Evolutionary conservation across 805 yeast species (phyloP).

Genomic region (Candida berthetii): DNA sequence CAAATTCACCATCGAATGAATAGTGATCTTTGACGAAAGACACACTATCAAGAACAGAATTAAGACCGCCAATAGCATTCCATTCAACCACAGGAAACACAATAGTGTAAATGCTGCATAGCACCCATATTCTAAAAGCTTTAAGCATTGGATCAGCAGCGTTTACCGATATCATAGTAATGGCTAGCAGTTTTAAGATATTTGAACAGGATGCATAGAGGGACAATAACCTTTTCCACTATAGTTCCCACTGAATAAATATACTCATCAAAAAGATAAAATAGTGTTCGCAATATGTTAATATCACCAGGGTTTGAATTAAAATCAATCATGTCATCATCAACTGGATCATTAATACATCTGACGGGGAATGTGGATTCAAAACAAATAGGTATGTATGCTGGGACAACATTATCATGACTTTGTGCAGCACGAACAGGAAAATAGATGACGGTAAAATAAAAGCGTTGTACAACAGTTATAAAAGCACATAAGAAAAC

Average conservation of each 20-base stretch:
- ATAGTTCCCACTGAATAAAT: background rate
- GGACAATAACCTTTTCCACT: background rate
- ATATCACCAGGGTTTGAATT: too few relatives aligned
- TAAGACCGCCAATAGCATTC: background rate
- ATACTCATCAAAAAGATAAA: background rate
- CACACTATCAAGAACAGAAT: background rate
- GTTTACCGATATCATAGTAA: background rate
- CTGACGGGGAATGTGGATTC: too few relatives aligned
- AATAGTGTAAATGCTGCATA: background rate
- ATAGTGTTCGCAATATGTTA: background rate
- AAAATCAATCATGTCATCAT: too few relatives aligned
- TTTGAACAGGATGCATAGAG: background rate
- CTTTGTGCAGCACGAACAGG: too few relatives aligned
- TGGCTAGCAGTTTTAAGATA: background rate
- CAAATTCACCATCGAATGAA: background rate
- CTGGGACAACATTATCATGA: too few relatives aligned
- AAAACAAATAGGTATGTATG: too few relatives aligned
- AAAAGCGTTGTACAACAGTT: too few relatives aligned
- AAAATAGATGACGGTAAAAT: too few relatives aligned
- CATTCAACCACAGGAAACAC: background rate
- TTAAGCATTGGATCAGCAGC: background rate
- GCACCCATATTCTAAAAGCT: background rate
- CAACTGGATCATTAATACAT: too few relatives aligned
- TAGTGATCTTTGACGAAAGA: background rate
- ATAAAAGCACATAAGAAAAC: background rate